phyloP scores from a whole-genome alignment of 441 rosid species.

The Bocquillonia castaneifolia region DNA sequence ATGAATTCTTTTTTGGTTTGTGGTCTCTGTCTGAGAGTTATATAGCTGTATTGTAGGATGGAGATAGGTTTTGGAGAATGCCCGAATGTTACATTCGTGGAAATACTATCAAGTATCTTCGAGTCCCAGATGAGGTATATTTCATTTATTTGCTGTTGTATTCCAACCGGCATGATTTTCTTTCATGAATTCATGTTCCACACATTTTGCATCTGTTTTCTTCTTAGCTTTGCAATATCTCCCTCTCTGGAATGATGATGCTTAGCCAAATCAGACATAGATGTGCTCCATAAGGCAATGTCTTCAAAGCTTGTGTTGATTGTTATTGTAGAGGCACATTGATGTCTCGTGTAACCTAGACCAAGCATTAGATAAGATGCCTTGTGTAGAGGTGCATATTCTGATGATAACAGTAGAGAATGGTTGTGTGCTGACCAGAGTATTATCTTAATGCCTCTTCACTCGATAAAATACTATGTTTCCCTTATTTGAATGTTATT shows the following conservation, averaged over 20 bases:
- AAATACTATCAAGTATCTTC: constrained; percentile 88
- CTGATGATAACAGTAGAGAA: constrained; percentile 40
- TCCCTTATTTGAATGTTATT: neutral
- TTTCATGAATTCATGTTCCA: neutral
- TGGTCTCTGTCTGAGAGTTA: constrained; percentile 6
- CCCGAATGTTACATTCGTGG: constrained; percentile 98
- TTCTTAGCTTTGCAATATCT: neutral
- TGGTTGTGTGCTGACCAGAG: constrained; percentile 47
- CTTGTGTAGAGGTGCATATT: constrained; percentile 40
- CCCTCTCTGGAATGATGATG: constrained; percentile 43
- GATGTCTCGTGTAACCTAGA: constrained; percentile 4
- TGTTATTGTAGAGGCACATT: neutral
- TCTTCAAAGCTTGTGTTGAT: constrained; percentile 17
- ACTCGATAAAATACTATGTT: neutral
- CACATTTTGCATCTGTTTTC: neutral
- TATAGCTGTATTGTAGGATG: constrained; percentile 50
- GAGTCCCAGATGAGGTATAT: constrained; percentile 89
- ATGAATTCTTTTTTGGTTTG: neutral
- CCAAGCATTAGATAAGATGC: constrained; percentile 22
- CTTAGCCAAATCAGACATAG: constrained; percentile 51
- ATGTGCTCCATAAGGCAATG: constrained; percentile 40
- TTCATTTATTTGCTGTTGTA: no score
- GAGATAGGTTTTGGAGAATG: constrained; percentile 97
- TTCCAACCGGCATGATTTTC: no score
- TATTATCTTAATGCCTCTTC: neutral